phyloP scores from a whole-genome alignment of 2,329 filamentous ascomycete genomes.

The Colletotrichum sp. region DNA sequence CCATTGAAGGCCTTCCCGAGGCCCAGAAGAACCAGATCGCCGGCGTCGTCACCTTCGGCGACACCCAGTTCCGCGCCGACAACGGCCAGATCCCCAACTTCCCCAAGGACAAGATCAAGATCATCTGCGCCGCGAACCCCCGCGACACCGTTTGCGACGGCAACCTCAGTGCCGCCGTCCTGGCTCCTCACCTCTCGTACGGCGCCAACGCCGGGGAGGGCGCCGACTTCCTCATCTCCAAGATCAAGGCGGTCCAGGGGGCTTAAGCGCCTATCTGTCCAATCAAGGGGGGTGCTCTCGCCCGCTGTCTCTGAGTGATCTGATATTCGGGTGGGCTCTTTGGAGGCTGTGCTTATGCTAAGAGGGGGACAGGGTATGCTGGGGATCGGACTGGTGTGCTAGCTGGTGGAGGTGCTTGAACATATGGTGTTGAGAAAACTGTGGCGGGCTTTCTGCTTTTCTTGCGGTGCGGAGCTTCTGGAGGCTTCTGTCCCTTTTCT shows the following conservation, averaged over 20 bases:
- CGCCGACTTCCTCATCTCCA: background rate
- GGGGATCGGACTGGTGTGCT: background rate
- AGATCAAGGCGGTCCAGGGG: background rate
- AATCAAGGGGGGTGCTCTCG: background rate
- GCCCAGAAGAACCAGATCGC: slow-evolving; percentile 21
- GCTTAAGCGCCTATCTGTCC: background rate
- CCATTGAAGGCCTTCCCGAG: slow-evolving; percentile 25
- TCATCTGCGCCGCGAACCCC: slow-evolving; percentile 7
- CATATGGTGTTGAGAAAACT: background rate
- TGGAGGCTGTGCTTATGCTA: background rate
- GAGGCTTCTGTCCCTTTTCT: background rate
- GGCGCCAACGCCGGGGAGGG: background rate
- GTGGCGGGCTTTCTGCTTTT: background rate
- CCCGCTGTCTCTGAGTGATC: background rate
- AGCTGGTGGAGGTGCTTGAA: background rate
- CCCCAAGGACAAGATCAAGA: slow-evolving; percentile 35
- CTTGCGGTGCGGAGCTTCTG: background rate
- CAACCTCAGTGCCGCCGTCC: background rate
- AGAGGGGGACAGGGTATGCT: background rate
- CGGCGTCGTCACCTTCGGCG: slow-evolving; percentile 28
- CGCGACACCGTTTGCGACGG: slow-evolving; percentile 11
- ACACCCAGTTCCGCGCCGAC: slow-evolving; percentile 31
- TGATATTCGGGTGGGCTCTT: background rate
- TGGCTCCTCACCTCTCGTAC: slow-evolving; percentile 8
- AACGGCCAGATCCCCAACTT: slow-evolving; percentile 37